These are phyloP conservation scores for Fomitopsis schrenkii DNA, from an alignment of 1,284 basidiomycete genomes.

Conservation along the genomic window DNA sequence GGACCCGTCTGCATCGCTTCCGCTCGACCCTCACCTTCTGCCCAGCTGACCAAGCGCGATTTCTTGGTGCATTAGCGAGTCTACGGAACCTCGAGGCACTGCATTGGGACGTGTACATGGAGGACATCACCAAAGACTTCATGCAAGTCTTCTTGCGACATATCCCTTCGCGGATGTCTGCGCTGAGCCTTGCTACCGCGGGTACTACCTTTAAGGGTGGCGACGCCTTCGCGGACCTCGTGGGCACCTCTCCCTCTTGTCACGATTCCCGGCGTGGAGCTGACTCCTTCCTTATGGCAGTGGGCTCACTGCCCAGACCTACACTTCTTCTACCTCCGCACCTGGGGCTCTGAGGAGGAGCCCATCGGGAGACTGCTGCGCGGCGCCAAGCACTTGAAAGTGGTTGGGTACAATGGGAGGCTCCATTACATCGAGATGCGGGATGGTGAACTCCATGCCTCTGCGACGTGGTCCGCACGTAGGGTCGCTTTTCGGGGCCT, in stretches of 20 bases:
- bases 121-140: background rate
- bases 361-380: background rate
- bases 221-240: background rate
- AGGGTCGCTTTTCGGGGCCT: background rate
- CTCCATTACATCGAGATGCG: background rate
- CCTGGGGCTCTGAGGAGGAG: background rate
- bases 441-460: background rate
- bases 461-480: background rate
- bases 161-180: background rate
- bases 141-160: background rate
- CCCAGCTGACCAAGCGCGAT: background rate
- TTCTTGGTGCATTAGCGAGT: background rate
- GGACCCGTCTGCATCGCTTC: slow-evolving; percentile 6
- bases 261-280: too few species aligned
- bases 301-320: background rate
- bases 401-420: background rate
- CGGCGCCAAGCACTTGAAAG: background rate
- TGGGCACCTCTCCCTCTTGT: background rate
- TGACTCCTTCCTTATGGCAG: background rate
- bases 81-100: background rate
- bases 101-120: background rate
- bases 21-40: background rate
- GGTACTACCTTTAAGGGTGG: background rate
- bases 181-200: background rate
- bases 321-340: background rate